Evolutionary conservation across 2,329 filamentous ascomycete species (phyloP), one percentile per base, ranked within the genome.

Genomic region (Arthroderma uncinatum): DNA sequence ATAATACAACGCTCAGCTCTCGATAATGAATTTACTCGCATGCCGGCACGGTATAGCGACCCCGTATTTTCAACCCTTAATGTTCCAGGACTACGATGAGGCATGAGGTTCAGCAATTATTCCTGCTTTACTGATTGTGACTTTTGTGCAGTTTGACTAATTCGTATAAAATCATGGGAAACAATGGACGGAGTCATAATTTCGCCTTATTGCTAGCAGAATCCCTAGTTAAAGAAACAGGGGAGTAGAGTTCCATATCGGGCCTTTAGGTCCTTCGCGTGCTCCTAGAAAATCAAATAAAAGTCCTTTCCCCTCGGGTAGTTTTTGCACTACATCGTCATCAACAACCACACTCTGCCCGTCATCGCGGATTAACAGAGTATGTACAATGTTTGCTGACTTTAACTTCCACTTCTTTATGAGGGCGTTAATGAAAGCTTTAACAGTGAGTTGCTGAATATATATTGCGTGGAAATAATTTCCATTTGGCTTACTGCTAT

Each of bases 231-330:
- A 30, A 30, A 30, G 28, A 30, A 30, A 30, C 28, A 7, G 28
- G 28, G 7, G 40, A 25, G 8, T 25, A 4, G 14, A 25, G 12
- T 9, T 47, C 40, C 40, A 47, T 47, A 12, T 23, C 21, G 14
- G 25, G 28, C 19, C 3, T 25, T 21, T 12, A 25, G 40, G 12
- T 23, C 23, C 40, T 25, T 47, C 40, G 12, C 6, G 19, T 23
- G 21, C 19, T 47, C 25, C 40, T 23, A 47, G 12, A 58, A 85
- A 81, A 64, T 86, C 82, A 44, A 81, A 80, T 37, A 79, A 75
- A 85, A 97, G 93, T 66, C 95, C 92, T 70, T 97, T 89, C 33
- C 90, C 91, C 73, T 98, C 93, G 1, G 83, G 81, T 55, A 97
- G 77, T 69, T 91, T 86, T 47, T 81, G 81, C 33, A 97, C 82